Evolutionary conservation across 768 basidiomycete species (phyloP).

Genomic region (Paxillus ammoniavirescens): DNA sequence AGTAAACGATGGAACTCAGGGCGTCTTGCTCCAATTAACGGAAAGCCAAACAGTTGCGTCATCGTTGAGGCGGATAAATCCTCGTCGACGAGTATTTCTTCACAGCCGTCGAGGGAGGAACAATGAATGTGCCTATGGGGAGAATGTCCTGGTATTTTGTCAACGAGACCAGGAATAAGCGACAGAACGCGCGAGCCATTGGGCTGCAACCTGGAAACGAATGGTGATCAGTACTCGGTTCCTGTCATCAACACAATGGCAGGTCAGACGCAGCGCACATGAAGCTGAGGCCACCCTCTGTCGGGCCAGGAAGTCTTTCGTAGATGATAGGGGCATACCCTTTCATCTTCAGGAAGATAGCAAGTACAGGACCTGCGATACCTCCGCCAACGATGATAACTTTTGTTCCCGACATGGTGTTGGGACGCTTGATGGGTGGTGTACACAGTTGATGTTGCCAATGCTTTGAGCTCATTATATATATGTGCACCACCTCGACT

Average conservation of each 20-base stretch:
- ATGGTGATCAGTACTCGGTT: background rate
- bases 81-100: slow-evolving; percentile 25
- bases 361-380: slow-evolving; percentile 40
- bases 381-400: slow-evolving; percentile 40
- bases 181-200: slow-evolving; percentile 29
- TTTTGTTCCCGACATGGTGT: slow-evolving; percentile 19
- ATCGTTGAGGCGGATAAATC: slow-evolving; percentile 17
- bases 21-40: slow-evolving; percentile 32
- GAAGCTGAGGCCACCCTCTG: slow-evolving; percentile 32
- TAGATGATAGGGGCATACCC: slow-evolving; percentile 39
- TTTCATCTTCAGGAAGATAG: slow-evolving; percentile 35
- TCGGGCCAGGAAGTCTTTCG: slow-evolving; percentile 23
- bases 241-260: background rate
- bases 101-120: slow-evolving; percentile 24
- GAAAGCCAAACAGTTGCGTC: slow-evolving; percentile 19
- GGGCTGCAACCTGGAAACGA: slow-evolving; percentile 23
- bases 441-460: background rate
- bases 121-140: slow-evolving; percentile 10
- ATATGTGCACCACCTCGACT: too few relatives aligned
- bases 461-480: too few relatives aligned
- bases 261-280: slow-evolving; percentile 19
- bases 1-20: slow-evolving; percentile 30
- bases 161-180: slow-evolving; percentile 27
- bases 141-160: slow-evolving; percentile 20
- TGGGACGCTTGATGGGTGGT: background rate